A percentile compares a stretch with the other conserved stretches of the same genome.
phyloP scores from a whole-genome alignment of 495 filamentous ascomycete genomes.

The Aspergillus sclerotiicarbonarius region DNA sequence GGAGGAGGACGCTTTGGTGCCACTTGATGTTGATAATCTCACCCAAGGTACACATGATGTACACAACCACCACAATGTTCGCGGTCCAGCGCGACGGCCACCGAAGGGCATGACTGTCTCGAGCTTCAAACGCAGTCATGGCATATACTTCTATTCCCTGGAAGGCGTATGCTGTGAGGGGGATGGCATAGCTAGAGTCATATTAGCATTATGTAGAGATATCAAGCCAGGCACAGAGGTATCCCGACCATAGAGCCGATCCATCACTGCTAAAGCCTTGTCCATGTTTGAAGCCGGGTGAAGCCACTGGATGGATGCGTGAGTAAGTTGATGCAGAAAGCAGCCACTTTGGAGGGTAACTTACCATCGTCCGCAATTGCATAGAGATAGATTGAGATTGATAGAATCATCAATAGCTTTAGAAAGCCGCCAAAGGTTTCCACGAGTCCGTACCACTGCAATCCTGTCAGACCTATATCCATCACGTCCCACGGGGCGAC shows the following conservation, averaged over 20 bases:
- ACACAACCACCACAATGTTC: not conserved
- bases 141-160: not conserved
- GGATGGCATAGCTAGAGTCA: not conserved
- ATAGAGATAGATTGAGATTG: not conserved
- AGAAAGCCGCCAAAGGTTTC: not conserved
- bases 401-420: not conserved
- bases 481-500: not conserved
- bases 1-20: not conserved
- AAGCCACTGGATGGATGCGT: not conserved
- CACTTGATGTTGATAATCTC: not conserved
- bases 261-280: not conserved
- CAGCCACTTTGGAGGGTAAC: not conserved
- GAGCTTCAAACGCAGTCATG: not conserved
- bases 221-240: not conserved
- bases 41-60: not conserved
- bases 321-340: not conserved
- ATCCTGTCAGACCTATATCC: not conserved
- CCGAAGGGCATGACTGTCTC: not conserved
- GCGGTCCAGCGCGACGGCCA: not conserved
- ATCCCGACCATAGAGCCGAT: not conserved
- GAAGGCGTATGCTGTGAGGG: not conserved
- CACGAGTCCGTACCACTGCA: not conserved
- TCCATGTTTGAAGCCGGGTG: not conserved
- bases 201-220: not conserved
- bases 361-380: not conserved